Conservation (phyloP, 176 grass and related monocot genomes). For the Raddia distichophylla region DNA sequence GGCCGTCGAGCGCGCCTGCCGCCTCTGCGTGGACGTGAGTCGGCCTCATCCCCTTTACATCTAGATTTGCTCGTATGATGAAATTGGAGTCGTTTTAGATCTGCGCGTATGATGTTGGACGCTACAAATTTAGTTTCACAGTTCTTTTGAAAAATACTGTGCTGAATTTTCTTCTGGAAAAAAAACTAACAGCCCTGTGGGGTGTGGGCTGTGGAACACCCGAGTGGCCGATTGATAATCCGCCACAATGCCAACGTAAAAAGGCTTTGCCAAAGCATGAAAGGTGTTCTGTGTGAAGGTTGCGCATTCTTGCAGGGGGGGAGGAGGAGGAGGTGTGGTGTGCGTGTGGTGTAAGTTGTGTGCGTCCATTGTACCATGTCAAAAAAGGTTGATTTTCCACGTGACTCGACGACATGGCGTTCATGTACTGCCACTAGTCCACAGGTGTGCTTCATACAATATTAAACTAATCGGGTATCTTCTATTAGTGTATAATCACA, state of each 20-base stretch:
- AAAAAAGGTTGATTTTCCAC: too few species aligned
- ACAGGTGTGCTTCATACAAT: too few species aligned
- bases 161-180: neutral
- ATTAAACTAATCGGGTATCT: too few species aligned
- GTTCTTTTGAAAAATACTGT: neutral
- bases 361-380: too few species aligned
- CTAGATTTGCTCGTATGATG: neutral
- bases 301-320: neutral
- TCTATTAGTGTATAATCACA: neutral
- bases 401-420: too few species aligned
- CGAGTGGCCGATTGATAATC: neutral
- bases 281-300: neutral
- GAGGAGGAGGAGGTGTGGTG: too few species aligned
- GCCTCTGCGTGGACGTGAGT: conserved; percentile 78
- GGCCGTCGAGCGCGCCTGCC: conserved; percentile 74
- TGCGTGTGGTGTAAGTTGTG: too few species aligned
- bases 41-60: conserved; percentile 19
- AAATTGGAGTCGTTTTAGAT: neutral
- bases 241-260: neutral
- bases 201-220: too few species aligned
- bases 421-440: neutral
- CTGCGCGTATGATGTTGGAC: neutral
- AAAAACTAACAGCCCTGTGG: neutral
- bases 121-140: neutral
- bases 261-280: neutral